Percentiles rank a stretch among this genome's conserved stretches.
These are phyloP conservation scores for Ensete ventricosum DNA, from an alignment of 176 grass and related monocot genomes.

Conservation along the genomic window DNA sequence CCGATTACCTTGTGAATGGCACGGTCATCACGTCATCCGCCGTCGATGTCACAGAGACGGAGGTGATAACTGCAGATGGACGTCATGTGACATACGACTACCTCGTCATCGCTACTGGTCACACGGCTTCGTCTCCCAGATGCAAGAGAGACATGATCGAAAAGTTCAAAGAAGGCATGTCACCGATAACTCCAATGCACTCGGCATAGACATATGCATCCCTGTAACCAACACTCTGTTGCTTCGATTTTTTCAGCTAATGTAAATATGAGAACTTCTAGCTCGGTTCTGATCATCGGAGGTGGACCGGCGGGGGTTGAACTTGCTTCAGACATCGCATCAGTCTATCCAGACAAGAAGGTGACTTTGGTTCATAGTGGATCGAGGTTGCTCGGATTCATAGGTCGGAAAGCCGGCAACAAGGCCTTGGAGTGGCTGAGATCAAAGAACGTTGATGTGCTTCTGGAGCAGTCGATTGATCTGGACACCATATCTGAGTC, in stretches of 20 bases:
- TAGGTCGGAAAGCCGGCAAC: slow-evolving; percentile 29
- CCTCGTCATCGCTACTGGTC: slow-evolving; percentile 63
- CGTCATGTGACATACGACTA: slow-evolving; percentile 45
- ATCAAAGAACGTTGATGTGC: slow-evolving; percentile 52
- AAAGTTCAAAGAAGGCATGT: slow-evolving; percentile 35
- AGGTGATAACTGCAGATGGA: slow-evolving; percentile 37
- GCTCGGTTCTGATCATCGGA: slow-evolving; percentile 43
- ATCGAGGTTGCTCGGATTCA: slow-evolving; percentile 38
- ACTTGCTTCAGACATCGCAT: slow-evolving; percentile 50
- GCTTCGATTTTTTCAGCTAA: slow-evolving; percentile 17
- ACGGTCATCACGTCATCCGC: slow-evolving; percentile 33
- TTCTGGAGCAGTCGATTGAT: slow-evolving; percentile 57
- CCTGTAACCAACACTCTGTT: too few relatives aligned
- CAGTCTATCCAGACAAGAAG: slow-evolving; percentile 39
- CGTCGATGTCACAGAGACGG: slow-evolving; percentile 39
- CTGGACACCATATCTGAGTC: not conserved
- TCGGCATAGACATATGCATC: too few relatives aligned
- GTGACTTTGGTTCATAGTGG: slow-evolving; percentile 52
- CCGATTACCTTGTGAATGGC: slow-evolving; percentile 45
- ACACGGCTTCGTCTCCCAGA: slow-evolving; percentile 8
- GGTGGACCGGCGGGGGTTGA: slow-evolving; percentile 61
- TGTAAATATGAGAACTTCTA: slow-evolving; percentile 25
- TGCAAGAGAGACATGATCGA: slow-evolving; percentile 27
- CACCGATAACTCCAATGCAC: too few relatives aligned
- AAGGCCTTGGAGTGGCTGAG: slow-evolving; percentile 64